Percentiles rank a stretch among this genome's conserved stretches.
Evolutionary conservation across 2,329 filamentous ascomycete genomes (phyloP).

Genomic region (Cryphonectria nitschkei): DNA sequence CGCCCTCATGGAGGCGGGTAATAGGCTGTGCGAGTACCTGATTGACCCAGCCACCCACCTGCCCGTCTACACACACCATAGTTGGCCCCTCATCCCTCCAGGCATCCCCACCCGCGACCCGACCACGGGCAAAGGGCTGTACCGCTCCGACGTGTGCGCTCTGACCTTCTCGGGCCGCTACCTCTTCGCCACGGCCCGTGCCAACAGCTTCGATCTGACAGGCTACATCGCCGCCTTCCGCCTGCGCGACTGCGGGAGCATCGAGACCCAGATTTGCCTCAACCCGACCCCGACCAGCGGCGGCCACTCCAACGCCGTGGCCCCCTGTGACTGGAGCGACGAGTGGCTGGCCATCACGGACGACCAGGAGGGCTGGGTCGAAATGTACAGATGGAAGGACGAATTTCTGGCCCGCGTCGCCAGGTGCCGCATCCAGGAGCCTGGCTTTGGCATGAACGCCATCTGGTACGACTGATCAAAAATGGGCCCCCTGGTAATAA

Average conservation of each 20-base stretch:
- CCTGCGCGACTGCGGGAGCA: constrained; percentile 68
- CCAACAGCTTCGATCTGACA: constrained; percentile 74
- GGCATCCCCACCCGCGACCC: constrained; percentile 57
- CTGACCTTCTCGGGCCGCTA: constrained; percentile 71
- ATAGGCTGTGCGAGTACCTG: constrained; percentile 79
- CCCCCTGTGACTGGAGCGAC: constrained; percentile 80
- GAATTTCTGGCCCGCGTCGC: constrained; percentile 81
- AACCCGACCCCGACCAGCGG: constrained; percentile 86
- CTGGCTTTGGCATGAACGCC: constrained; percentile 96
- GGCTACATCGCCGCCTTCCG: constrained; percentile 84
- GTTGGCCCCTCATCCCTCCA: constrained; percentile 79
- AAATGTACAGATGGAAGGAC: constrained; percentile 85
- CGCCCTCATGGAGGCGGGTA: constrained; percentile 87
- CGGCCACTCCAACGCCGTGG: constrained; percentile 87
- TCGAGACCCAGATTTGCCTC: constrained; percentile 78
- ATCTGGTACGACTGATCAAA: constrained; percentile 80
- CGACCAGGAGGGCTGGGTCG: constrained; percentile 83
- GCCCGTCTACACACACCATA: constrained; percentile 77
- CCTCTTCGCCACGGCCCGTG: constrained; percentile 82
- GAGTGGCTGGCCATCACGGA: constrained; percentile 91
- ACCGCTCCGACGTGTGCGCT: constrained; percentile 83
- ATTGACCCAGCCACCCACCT: constrained; percentile 74
- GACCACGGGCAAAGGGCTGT: constrained; percentile 57
- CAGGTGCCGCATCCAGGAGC: constrained; percentile 75
- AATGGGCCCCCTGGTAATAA: neutral